Base-by-base conservation (phyloP, 495 filamentous ascomycete species). In the Talaromyces liani region DNA sequence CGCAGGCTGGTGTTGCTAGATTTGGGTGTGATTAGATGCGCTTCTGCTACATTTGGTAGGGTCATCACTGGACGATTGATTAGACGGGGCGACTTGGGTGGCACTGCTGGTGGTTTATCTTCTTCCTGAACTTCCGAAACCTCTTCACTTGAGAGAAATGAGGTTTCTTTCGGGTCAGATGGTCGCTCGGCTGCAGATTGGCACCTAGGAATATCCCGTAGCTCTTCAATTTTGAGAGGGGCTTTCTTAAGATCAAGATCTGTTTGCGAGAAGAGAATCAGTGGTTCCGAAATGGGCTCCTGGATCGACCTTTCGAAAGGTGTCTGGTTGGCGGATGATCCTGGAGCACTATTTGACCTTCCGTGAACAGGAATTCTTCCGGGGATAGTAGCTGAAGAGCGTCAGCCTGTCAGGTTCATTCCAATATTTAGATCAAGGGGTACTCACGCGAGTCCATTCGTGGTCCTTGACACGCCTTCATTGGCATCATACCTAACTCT, bases 361-460 rank as follows among this genome's bases (percentile, higher is more conserved):
- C 88, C 86, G 70, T 88, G 85, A 27, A 88, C 69, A 16, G 87
- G 80, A 59, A 84, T 86, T 34, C 85, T 82, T 31, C 87, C 88
- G 34, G 88, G 88, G 63, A 91, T 88, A 27, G 88, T 91, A 65
- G 88, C 88, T 91, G 63, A 14, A 60, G 39, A 27, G 33, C 24
- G 66, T 77, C 61, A 77, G 75, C 36, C 4, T 41, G 36, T 72
- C 51, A 75, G 70, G 49, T 56, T 64, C 49, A 49, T 24, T 45
- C 39, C 34, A 27, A 14, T 36, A 29, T n/a, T 18, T 14, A 31
- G 51, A 8, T n/a, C 34, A 55, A 41, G 6, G 20, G 12, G 2
- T 12, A 81, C 88, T 79, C 83, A 91, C 88, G 88, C 69, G 88
- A 91, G 73, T 91, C 88, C 79, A 90, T 84, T 49, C 82, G 73